Evolutionary conservation across 108 stramenopile species (phyloP), one percentile per base, ranked within the genome.

Genomic region (Skeletonema tropicum): DNA sequence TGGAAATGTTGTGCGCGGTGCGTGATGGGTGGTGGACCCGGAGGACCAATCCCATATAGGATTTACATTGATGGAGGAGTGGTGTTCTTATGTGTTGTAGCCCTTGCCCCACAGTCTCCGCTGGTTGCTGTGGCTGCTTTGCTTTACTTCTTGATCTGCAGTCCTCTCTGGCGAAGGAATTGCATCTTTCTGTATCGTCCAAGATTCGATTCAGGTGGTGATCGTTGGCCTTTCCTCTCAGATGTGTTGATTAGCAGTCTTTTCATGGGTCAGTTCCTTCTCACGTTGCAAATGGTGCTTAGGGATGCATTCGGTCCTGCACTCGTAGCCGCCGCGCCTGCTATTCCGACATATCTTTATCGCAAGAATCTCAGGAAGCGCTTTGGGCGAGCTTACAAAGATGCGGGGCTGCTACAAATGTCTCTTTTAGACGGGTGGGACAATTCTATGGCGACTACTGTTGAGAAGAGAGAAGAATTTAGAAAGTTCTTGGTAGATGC

Each of bases 361-460:
- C 88, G 87, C 42, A 83, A 71, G 41, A 69, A 64, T 55, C 71
- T 87, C 31, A 73, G 76, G 33, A 85, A 83, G 35, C 68, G 79
- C 14, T 96, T 87, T 65, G 63, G 82, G 64, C 60, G 75, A 65
- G 84, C 92, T 14, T 96, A 90, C 64, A 64, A 83, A 8, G 95
- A 96, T 70, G 87, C 86, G 19, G 92, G 91, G 9, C 68, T 96
- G 57, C 69, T 96, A 30, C 95, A 96, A 71, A 92, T 90, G 19
- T 90, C 91, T 19, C 70, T 91, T 29, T 63, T 96, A 59, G 92
- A 96, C 74, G 92, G 92, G 0, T 92, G 90, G 92, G 90, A 95
- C 68, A 87, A 87, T 36, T 79, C 84, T 12, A 75, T 80, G 14
- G 71, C 80, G 30, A 86, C 84, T 12, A 80, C 83, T 59, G 62